Base-by-base conservation (phyloP, 2,329 filamentous ascomycete genomes). In the Ophiosphaerella korrae region DNA sequence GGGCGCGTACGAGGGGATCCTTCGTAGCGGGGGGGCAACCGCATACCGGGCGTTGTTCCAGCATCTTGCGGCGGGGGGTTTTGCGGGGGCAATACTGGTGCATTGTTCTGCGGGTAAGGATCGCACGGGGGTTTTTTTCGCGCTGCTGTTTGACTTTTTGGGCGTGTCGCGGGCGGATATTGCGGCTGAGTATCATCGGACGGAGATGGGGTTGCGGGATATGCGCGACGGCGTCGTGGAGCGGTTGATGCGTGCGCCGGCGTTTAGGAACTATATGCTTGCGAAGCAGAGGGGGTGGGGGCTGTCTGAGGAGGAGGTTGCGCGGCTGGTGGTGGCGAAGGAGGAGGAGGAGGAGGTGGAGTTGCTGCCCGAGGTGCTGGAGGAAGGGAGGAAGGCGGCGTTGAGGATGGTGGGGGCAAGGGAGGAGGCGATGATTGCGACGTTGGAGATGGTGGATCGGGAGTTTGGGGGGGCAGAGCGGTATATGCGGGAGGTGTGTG, bases 61-160 rank as follows among this genome's bases (percentile, higher is more conserved):
- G 76, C 1, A 88, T 91, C 52, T 77, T 90, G 34, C 67, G 73
- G 13, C 82, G 89, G n/a, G n/a, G 70, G 6, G 64, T 72, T 3
- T 21, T 4, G 5, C 18, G 18, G 11, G 42, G 2, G 84, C 86
- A 7, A 72, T 88, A 8, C 75, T 90, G 6, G 76, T 91, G 7
- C 88, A 92, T 66, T 92, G 89, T 71, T 89, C 88, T 0, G 88
- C 87, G 0, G 89, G 89, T 11, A 92, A 92, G 72, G 89, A 92
- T 69, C 80, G 89, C 37, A 92, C 89, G 0, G 89, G 89, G 2
- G 80, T 92, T 4, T 74, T 90, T 38, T 82, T 84, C 42, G 88
- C 87, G 3, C 62, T 92, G 35, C 68, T 92, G 7, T 77, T 90
- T 34, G 74, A 81, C 23, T 77, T 90, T 24, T 84, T 84, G 7